Evolutionary conservation across 2,329 filamentous ascomycete genomes (phyloP).

Genomic region (Colletotrichum abscissum): DNA sequence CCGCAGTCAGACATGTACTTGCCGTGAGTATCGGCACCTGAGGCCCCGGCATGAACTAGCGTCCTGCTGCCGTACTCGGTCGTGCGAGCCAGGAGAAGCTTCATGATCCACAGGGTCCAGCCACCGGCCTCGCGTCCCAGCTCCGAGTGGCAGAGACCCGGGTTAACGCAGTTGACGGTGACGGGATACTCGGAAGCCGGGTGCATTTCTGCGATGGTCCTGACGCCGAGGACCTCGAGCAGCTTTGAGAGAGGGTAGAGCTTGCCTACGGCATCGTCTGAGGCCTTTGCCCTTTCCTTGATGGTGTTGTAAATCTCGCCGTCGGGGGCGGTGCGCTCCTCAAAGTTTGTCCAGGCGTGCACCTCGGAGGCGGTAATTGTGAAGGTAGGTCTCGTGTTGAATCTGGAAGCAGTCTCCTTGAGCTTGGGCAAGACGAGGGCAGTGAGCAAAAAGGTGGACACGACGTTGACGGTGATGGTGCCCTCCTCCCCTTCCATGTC

Average conservation of each 20-base stretch:
- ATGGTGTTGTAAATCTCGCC: slow-evolving; percentile 42
- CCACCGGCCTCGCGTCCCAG: slow-evolving; percentile 50
- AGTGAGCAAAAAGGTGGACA: slow-evolving; percentile 62
- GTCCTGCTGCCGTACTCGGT: slow-evolving; percentile 61
- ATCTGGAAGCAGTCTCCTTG: slow-evolving; percentile 47
- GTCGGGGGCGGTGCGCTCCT: slow-evolving; percentile 40
- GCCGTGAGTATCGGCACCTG: slow-evolving; percentile 56
- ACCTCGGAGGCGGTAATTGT: slow-evolving; percentile 43
- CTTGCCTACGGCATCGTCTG: slow-evolving; percentile 19
- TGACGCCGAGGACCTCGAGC: slow-evolving; percentile 42
- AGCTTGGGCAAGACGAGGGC: slow-evolving; percentile 63
- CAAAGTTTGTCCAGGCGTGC: slow-evolving; percentile 42
- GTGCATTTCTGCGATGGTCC: slow-evolving; percentile 36
- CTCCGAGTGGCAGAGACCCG: slow-evolving; percentile 62
- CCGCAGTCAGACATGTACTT: slow-evolving; percentile 53
- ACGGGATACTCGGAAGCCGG: slow-evolving; percentile 44
- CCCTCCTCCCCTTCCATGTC: slow-evolving; percentile 58
- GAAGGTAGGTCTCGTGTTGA: slow-evolving; percentile 40
- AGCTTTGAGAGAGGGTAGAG: slow-evolving; percentile 47
- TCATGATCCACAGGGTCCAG: slow-evolving; percentile 40
- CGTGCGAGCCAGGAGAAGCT: slow-evolving; percentile 51
- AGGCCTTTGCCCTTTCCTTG: slow-evolving; percentile 40
- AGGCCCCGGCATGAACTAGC: slow-evolving; percentile 49
- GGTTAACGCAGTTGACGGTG: slow-evolving; percentile 62
- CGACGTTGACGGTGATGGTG: slow-evolving; percentile 63